Base-by-base conservation (phyloP, 2,329 filamentous ascomycete genomes). In the Paecilomyces sp. region DNA sequence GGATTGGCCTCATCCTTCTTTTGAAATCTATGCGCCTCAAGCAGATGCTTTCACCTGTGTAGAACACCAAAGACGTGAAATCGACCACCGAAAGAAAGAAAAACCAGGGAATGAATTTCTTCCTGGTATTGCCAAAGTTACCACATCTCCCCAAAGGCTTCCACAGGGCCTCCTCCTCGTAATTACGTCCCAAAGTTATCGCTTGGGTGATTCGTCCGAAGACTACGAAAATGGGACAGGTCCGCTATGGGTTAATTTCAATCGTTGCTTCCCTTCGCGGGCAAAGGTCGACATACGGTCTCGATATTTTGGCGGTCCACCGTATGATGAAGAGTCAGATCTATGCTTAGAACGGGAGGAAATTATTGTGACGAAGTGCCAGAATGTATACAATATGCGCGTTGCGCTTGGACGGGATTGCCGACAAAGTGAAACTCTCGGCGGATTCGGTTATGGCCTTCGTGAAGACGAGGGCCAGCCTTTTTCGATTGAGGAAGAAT, bases 41-140 rank as follows among this genome's bases (percentile, higher is more conserved):
- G 25, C 54, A 1, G 60, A 60, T 57, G 58, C 57, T 6, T 59
- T 63, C 18, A 52, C 56, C 18, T 63, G 58, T 34, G 62, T 63
- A 15, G 60, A 63, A 56, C 56, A 62, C 56, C 58, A 63, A 28
- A 59, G 62, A 36, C 60, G 58, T n/a, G 62, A 63, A 28, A 54
- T 63, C 51, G 56, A 33, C 34, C 47, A 63, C 18, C 54, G 55
- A 7, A 61, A 60, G 58, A 41, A 13, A 15, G 28, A 25, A 8
- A n/a, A 55, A 8, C 41, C 41, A 11, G 52, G 33, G 13, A 15
- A 56, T 12, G 54, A 56, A 52, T 57, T 59, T 15, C 56, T 58
- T 12, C 51, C 54, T 41, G 53, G 56, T 33, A 58, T 62, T 59
- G 54, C 56, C 4, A 57, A 58, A n/a, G 54, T 54, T n/a, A 18